phyloP scores from a whole-genome alignment of 768 basidiomycete genomes.

The Trametes elegans region DNA sequence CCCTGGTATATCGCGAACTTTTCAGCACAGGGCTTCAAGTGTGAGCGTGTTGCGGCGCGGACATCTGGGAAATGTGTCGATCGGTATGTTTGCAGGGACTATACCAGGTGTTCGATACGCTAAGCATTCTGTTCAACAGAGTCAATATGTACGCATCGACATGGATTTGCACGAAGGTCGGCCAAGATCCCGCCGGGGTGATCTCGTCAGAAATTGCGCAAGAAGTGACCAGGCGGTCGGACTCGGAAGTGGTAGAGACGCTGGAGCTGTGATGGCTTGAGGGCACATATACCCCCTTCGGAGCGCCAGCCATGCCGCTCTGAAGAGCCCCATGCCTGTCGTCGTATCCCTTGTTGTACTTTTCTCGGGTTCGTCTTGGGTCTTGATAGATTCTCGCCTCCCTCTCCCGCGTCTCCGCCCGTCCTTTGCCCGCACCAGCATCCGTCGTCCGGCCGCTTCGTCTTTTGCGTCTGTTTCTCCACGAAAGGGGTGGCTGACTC shows the following conservation, averaged over 20 bases:
- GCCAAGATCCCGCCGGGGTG: slow-evolving; percentile 4
- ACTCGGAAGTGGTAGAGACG: neutral
- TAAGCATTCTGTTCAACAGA: neutral
- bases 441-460: no score
- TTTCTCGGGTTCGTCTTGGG: no score
- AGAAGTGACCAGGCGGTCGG: neutral
- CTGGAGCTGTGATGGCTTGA: neutral
- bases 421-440: no score
- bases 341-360: no score
- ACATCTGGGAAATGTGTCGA: slow-evolving; percentile 18
- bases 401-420: no score
- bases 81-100: neutral
- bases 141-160: slow-evolving; percentile 24
- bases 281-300: no score
- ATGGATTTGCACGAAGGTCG: slow-evolving; percentile 21
- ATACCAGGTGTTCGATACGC: neutral
- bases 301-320: no score
- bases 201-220: neutral
- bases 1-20: slow-evolving; percentile 22
- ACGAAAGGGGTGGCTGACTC: no score
- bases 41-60: slow-evolving; percentile 16
- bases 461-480: no score
- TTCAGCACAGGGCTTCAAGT: slow-evolving; percentile 16
- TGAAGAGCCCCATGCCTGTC: no score
- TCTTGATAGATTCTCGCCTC: no score